Evolutionary conservation across 192 early-diverging fungal genomes (phyloP).

Genomic region (Pecoramyces ruminantium): DNA sequence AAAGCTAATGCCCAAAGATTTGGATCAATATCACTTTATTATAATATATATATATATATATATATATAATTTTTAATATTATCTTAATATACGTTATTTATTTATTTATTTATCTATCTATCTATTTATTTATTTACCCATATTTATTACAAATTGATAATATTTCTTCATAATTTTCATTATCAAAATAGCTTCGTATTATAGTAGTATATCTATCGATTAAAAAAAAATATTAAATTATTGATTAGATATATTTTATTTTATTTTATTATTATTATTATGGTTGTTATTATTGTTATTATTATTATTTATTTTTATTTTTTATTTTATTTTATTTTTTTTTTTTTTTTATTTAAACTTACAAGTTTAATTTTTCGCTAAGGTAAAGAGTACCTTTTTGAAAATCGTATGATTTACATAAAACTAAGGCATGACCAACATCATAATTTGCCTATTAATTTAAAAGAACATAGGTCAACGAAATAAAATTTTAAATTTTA

Average conservation of each 20-base stretch:
- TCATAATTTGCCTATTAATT: constrained; percentile 49
- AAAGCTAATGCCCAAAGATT: constrained; percentile 25
- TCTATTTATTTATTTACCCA: too few relatives aligned
- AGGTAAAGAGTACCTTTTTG: constrained; percentile 72
- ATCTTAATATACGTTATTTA: too few relatives aligned
- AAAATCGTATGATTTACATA: constrained; percentile 74
- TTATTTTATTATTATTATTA: too few relatives aligned
- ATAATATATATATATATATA: constrained; percentile 39
- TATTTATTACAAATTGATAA: constrained; percentile 22
- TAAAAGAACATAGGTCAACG: too few relatives aligned
- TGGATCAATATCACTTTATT: constrained; percentile 14
- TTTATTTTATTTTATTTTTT: neutral
- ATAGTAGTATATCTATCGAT: constrained; percentile 19
- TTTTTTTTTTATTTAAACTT: constrained; percentile 1
- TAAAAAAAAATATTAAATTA: neutral
- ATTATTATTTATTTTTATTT: neutral
- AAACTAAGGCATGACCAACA: constrained; percentile 75
- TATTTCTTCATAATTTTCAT: constrained; percentile 15
- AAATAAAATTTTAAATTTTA: too few relatives aligned
- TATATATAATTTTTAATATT: constrained; percentile 40
- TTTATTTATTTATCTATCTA: too few relatives aligned
- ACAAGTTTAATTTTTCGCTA: constrained; percentile 69
- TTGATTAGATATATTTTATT: too few relatives aligned
- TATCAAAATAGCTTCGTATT: constrained; percentile 20
- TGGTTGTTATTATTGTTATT: too few relatives aligned